Evolutionary conservation across 345 rosid species (phyloP).

Genomic region (Gossypium anomalum): DNA sequence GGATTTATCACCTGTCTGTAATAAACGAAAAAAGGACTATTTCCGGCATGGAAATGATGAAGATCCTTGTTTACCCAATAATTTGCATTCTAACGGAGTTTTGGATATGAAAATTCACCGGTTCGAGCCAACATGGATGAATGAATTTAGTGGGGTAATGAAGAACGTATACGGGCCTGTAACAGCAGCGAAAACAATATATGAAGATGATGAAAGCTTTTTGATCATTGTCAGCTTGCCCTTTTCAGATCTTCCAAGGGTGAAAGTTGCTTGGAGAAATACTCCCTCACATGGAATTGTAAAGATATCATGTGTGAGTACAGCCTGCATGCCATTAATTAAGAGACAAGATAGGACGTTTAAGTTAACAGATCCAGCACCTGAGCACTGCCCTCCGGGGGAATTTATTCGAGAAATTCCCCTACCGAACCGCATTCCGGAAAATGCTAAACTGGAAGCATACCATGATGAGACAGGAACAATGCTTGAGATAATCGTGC

Average conservation of each 20-base stretch:
- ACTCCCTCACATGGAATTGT: conserved; percentile 73
- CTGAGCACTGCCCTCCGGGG: conserved; percentile 98
- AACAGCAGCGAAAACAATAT: conserved; percentile 90
- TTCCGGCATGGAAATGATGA: conserved; percentile 63
- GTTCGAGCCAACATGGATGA: conserved; percentile 67
- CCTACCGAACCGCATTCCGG: conserved; percentile 79
- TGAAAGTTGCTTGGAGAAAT: conserved; percentile 96
- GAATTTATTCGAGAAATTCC: conserved; percentile 89
- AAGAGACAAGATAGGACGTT: conserved; percentile 86
- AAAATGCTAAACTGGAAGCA: conserved; percentile 96
- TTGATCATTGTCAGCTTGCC: conserved; percentile 86
- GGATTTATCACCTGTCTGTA: conserved; percentile 66
- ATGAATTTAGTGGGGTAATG: conserved; percentile 79
- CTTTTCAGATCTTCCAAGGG: conserved; percentile 83
- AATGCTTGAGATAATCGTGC: conserved; percentile 89
- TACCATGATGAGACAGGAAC: conserved; percentile 86
- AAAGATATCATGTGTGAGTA: conserved; percentile 82
- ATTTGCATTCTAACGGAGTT: conserved; percentile 37
- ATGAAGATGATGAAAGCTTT: conserved; percentile 78
- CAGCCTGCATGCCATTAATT: conserved; percentile 69
- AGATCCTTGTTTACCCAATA: conserved; percentile 49
- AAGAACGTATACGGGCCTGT: conserved; percentile 80
- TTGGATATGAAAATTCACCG: conserved; percentile 58
- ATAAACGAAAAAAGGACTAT: conserved; percentile 75
- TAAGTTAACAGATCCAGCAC: conserved; percentile 82